phyloP scores from a whole-genome alignment of 2,329 filamentous ascomycete species.

The Botrytis porri region DNA sequence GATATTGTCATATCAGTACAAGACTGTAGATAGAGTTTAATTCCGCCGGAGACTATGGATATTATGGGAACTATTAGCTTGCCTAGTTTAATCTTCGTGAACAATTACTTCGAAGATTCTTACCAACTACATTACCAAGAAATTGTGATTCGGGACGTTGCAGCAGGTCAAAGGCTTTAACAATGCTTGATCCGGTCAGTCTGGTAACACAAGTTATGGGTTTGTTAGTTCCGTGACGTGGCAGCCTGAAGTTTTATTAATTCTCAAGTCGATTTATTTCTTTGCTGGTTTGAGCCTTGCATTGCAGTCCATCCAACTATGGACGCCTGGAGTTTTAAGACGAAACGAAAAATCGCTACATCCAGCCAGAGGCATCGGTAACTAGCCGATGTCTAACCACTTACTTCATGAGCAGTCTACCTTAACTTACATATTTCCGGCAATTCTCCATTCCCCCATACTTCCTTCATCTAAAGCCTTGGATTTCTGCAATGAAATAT shows the following conservation, averaged over 20 bases:
- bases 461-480: slow-evolving; percentile 18
- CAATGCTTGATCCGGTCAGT: slow-evolving; percentile 1
- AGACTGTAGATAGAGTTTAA: background rate
- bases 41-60: background rate
- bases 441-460: background rate
- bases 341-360: background rate
- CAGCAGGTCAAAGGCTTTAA: slow-evolving; percentile 3
- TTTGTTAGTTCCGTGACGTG: slow-evolving; percentile 13
- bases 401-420: background rate
- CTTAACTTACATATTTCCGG: slow-evolving; percentile 6
- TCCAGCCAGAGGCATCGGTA: background rate
- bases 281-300: slow-evolving; percentile 7
- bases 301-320: slow-evolving; percentile 3
- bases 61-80: background rate
- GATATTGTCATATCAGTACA: background rate
- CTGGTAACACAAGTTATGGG: background rate
- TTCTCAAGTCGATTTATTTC: background rate
- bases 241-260: slow-evolving; percentile 3
- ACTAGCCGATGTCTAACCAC: background rate
- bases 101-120: background rate
- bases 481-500: slow-evolving; percentile 4
- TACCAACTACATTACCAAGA: background rate
- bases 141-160: background rate
- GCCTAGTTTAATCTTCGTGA: background rate
- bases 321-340: background rate